Base-by-base conservation (phyloP, 306 rosid genomes). In the Trifolium dubium region DNA sequence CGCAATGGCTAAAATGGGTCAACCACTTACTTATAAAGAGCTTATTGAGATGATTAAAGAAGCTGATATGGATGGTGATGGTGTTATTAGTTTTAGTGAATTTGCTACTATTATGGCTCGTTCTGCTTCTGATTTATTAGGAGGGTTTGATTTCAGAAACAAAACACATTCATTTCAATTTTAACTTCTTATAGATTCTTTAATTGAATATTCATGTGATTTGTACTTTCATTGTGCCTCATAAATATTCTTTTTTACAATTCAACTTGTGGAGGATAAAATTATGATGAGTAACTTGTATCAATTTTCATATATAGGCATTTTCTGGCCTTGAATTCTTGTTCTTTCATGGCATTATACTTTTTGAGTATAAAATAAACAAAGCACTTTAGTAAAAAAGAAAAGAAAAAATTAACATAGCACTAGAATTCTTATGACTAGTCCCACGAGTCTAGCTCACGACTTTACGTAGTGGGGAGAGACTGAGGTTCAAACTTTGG, bases 1-100 rank as follows among this genome's bases (percentile, higher is more conserved):
- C 3, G 87, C 96, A 3, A 89, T 90, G 98, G 93, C 97, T 32
- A 93, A 88, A 74, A 86, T 93, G 91, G 97, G 98, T 0, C 98
- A 90, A 44, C 92, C 97, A 0, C 59, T 90, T 28, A 87, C 96
- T 5, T 90, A 84, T 54, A 67, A 80, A 44, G 98, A 93, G 70
- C 86, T 93, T n/a, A 90, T 86, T 0, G 93, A 88, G 78, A 93
- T 88, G 92, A 93, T 93, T 73, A 82, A 70, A 73, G 96, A 90
- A 69, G 98, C 97, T 18, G 96, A 93, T 61, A 53, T 68, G 0
- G 85, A 93, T 50, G 98, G 97, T 8, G 97, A 93, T 64, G 97
- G 98, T 17, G 92, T 86, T 0, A 93, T 89, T 71, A 93, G 96
- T 46, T 93, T 93, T 78, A 58, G 64, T 51, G 97, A 93, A 80